These are phyloP conservation scores for Capronia coronata DNA, from an alignment of 2,329 filamentous ascomycete genomes.

Conservation along the genomic window DNA sequence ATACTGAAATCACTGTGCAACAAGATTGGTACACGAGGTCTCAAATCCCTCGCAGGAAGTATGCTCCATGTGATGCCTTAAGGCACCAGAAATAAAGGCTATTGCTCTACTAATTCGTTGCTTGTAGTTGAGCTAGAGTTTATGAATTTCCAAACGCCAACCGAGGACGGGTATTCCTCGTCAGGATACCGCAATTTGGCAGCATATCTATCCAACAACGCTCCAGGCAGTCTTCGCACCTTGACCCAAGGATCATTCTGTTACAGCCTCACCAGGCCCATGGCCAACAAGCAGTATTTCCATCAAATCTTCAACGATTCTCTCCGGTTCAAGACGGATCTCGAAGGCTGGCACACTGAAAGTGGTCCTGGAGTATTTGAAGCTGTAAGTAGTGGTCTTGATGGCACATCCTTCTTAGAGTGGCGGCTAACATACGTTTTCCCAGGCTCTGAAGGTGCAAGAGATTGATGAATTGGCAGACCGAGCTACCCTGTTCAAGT, in stretches of 20 bases:
- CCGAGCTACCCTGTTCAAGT: slow-evolving; percentile 7
- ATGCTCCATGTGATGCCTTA: neutral
- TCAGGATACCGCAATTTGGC: neutral
- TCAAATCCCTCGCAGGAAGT: slow-evolving; percentile 3
- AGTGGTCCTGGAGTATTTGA: slow-evolving; percentile 6
- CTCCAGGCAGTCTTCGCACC: slow-evolving; percentile 1
- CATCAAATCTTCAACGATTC: slow-evolving; percentile 4
- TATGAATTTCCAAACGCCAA: slow-evolving; percentile 29
- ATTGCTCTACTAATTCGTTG: too few relatives aligned
- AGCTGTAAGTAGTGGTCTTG: slow-evolving; percentile 4
- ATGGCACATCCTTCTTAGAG: too few relatives aligned
- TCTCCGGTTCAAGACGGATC: neutral
- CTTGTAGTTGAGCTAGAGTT: slow-evolving; percentile 8
- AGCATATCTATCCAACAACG: slow-evolving; percentile 1
- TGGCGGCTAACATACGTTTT: neutral
- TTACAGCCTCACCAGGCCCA: slow-evolving; percentile 3
- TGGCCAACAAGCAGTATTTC: slow-evolving; percentile 4
- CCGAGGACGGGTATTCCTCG: slow-evolving; percentile 28
- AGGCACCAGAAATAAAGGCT: neutral
- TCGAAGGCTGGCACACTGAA: slow-evolving; percentile 10
- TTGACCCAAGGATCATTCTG: slow-evolving; percentile 7
- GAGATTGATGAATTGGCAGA: slow-evolving; percentile 7
- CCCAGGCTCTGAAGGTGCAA: slow-evolving; percentile 1
- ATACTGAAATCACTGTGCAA: neutral
- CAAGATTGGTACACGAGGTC: neutral